Evolutionary conservation across 495 filamentous ascomycete genomes (phyloP).

Genomic region (Podospora pseudoanserina): DNA sequence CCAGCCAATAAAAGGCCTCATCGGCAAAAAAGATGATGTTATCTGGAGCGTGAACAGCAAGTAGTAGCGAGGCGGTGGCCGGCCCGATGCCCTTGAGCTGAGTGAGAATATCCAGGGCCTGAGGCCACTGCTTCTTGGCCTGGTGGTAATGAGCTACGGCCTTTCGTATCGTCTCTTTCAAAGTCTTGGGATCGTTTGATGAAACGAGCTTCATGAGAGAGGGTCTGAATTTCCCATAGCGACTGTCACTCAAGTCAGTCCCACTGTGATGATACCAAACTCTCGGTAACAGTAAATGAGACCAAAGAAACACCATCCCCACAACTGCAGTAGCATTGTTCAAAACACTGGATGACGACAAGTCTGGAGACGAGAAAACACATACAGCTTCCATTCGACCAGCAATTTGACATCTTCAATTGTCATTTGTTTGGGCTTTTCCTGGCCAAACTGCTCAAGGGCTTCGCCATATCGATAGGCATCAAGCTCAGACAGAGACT

Average conservation of each 20-base stretch:
- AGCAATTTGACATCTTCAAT: slow-evolving; percentile 48
- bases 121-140: slow-evolving; percentile 41
- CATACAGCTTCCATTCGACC: slow-evolving; percentile 79
- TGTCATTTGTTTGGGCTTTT: slow-evolving; percentile 32
- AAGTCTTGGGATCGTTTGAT: slow-evolving; percentile 48
- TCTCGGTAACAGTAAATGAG: not conserved
- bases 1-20: slow-evolving; percentile 67
- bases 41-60: slow-evolving; percentile 56
- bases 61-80: slow-evolving; percentile 68
- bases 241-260: slow-evolving; percentile 27
- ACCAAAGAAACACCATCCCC: not conserved
- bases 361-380: slow-evolving; percentile 5
- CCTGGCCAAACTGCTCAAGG: slow-evolving; percentile 34
- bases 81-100: slow-evolving; percentile 62
- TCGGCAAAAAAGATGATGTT: slow-evolving; percentile 72
- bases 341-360: not conserved
- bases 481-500: slow-evolving; percentile 47
- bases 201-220: slow-evolving; percentile 61
- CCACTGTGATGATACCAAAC: not conserved
- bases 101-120: slow-evolving; percentile 49
- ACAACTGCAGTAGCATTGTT: not conserved
- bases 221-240: slow-evolving; percentile 69
- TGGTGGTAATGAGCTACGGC: slow-evolving; percentile 47
- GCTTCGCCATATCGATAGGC: slow-evolving; percentile 47
- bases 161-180: slow-evolving; percentile 44